Conservation (phyloP, 1,284 basidiomycete species). For the Phlebopus sp. region DNA sequence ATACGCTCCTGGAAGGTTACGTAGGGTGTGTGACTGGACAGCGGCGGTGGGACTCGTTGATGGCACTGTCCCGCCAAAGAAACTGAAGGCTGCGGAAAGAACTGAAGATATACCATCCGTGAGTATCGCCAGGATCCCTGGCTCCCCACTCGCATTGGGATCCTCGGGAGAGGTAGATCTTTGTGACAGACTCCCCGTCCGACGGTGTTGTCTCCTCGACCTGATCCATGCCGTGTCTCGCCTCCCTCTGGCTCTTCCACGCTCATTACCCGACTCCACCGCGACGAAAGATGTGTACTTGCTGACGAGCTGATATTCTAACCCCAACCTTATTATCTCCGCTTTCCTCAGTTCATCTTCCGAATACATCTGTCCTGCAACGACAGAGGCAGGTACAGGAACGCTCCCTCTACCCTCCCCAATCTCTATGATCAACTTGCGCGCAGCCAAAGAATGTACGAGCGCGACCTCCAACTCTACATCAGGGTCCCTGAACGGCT, state of each 20-base stretch:
- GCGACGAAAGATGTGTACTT: conserved; percentile 57
- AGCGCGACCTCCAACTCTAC: conserved; percentile 33
- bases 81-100: conserved; percentile 16
- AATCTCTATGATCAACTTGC: conserved; percentile 47
- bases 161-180: neutral
- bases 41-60: neutral
- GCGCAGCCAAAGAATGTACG: conserved; percentile 55
- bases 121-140: conserved; percentile 21
- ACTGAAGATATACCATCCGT: conserved; percentile 15
- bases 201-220: conserved; percentile 12
- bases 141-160: neutral
- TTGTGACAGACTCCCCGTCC: neutral
- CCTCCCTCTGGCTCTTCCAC: conserved; percentile 4
- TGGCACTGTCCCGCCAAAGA: conserved; percentile 3
- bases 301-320: conserved; percentile 50
- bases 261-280: conserved; percentile 32
- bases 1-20: conserved; percentile 15
- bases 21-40: conserved; percentile 8
- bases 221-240: conserved; percentile 13
- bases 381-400: conserved; percentile 20
- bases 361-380: conserved; percentile 21
- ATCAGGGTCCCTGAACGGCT: conserved; percentile 30
- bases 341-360: conserved; percentile 39
- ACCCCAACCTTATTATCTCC: conserved; percentile 47
- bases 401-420: conserved; percentile 33